Percentiles rank a stretch among this genome's conserved stretches.
These are phyloP conservation scores for Tripterygium wilfordii DNA, from an alignment of 177 flowering plant species.

Conservation along the genomic window DNA sequence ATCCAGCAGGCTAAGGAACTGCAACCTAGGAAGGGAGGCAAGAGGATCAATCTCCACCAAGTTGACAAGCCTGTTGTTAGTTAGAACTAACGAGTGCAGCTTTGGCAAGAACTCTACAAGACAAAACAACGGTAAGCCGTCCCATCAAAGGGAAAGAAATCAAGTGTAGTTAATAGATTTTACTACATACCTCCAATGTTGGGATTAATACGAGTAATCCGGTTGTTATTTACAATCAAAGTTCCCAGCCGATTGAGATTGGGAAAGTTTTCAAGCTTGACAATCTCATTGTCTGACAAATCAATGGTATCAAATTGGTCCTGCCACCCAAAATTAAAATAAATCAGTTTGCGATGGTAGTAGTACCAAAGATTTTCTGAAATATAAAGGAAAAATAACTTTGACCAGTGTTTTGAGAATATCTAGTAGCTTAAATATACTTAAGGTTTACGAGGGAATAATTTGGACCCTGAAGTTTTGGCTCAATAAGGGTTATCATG, in stretches of 20 bases:
- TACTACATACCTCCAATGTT: constrained; percentile 95
- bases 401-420: no score
- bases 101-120: constrained; percentile 85
- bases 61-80: constrained; percentile 88
- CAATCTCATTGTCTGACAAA: constrained; percentile 93
- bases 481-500: no score
- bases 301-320: constrained; percentile 95
- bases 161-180: not conserved
- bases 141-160: no score
- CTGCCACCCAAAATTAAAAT: no score
- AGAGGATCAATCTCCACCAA: constrained; percentile 95
- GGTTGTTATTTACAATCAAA: constrained; percentile 69
- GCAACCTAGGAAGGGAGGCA: constrained; percentile 77
- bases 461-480: no score
- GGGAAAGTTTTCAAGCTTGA: constrained; percentile 91
- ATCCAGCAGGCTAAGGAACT: constrained; percentile 74
- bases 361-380: no score
- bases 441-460: no score
- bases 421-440: no score
- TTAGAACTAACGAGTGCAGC: constrained; percentile 73
- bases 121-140: constrained; percentile 3
- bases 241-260: constrained; percentile 72
- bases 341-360: no score
- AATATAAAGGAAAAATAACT: no score
- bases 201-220: constrained; percentile 85